Base-by-base conservation (phyloP, 1,139 yeast species). In the Lodderomyces metapsilosis region DNA sequence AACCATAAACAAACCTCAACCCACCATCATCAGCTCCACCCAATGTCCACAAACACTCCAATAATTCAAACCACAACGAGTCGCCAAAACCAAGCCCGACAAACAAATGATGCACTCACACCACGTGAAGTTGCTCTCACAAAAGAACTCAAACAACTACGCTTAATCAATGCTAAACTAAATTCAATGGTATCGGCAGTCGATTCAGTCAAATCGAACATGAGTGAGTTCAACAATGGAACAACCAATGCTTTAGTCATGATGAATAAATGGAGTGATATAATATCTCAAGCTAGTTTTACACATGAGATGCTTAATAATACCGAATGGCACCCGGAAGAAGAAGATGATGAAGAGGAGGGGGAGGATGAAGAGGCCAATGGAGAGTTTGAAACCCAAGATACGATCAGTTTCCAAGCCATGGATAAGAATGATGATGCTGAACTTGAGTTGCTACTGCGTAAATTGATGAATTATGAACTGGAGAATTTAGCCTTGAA, bases 191-290 rank as follows among this genome's bases (percentile, higher is more conserved):
- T 66, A 7, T 48, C 50, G 8, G 57, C 74, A 4, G 54, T 70
- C 6, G 56, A 54, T 37, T 49, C 47, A 32, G 58, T 72, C 1
- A 59, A 58, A 35, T 40, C 43, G 18, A 63, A 68, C 45, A 58
- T 72, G 4, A 46, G 48, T n/a, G 52, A 52, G n/a, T 53, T 65
- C 38, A 62, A 67, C 43, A 57, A 53, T 12, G 58, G 74, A 9
- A 61, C 68, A 11, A 61, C 58, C 34, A 60, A 61, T 44, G 62
- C 76, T 1, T 65, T 68, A 42, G 61, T 59, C 17, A 56, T 74
- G 24, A 57, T 74, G 38, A 69, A 66, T 37, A 69, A 71, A 46
- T 74, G 78, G 78, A 64, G 68, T 28, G 59, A 67, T 38, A 74
- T 74, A 35, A 55, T 74, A 23, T 68, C 76, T 22, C 78, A 74